Conservation (phyloP, 2,329 filamentous ascomycete genomes). For the Achaetomium macrosporum region DNA sequence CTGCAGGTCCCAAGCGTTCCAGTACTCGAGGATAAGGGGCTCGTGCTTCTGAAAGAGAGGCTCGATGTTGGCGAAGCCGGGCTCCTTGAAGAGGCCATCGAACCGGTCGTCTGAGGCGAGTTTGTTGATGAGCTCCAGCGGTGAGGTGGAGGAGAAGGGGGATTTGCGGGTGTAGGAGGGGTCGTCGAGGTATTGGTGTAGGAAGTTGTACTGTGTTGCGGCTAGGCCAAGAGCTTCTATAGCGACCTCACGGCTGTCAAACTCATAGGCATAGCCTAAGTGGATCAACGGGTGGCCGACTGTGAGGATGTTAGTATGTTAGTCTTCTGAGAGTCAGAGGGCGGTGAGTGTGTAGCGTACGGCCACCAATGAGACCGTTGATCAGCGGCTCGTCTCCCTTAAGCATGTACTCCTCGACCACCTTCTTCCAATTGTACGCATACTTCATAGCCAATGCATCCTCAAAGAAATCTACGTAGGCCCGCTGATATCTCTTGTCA, state of each 20-base stretch:
- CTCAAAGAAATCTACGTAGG: constrained; percentile 92
- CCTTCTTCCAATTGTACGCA: constrained; percentile 77
- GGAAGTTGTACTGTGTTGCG: constrained; percentile 50
- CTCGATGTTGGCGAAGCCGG: constrained; percentile 58
- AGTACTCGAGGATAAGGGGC: constrained; percentile 72
- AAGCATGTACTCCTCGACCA: constrained; percentile 72
- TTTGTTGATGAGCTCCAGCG: constrained; percentile 64
- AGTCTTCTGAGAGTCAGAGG: neutral
- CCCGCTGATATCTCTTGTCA: constrained; percentile 74
- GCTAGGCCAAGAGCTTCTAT: constrained; percentile 80
- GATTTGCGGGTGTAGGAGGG: constrained; percentile 62
- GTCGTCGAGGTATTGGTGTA: constrained; percentile 67
- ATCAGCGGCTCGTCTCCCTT: constrained; percentile 69
- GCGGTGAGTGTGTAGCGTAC: constrained; percentile 45
- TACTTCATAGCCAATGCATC: constrained; percentile 70
- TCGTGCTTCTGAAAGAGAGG: constrained; percentile 64
- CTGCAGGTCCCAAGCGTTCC: constrained; percentile 74
- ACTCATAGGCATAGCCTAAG: constrained; percentile 86
- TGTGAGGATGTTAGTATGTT: constrained; percentile 35
- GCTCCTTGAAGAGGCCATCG: constrained; percentile 55
- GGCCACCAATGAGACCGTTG: constrained; percentile 70
- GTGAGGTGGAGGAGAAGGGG: constrained; percentile 53
- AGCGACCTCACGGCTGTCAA: constrained; percentile 75
- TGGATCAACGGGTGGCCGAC: constrained; percentile 93
- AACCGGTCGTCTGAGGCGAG: constrained; percentile 66